phyloP scores from a whole-genome alignment of 139 green algal species.

The Asterochloris sp. region DNA sequence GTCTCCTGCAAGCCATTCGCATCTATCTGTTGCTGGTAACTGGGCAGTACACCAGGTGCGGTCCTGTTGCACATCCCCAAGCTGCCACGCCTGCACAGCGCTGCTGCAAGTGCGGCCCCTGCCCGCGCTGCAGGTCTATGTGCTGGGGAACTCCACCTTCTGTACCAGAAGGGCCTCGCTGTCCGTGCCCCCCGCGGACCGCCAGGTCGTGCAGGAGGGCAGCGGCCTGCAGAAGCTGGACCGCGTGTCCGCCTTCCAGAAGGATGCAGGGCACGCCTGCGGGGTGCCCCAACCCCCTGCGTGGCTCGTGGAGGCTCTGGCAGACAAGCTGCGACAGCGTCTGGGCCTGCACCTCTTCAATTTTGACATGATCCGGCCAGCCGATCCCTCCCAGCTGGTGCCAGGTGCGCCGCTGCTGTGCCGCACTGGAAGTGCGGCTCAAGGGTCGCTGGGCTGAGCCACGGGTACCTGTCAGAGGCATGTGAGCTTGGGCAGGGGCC shows the following conservation, averaged over 20 bases:
- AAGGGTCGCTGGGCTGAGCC: too few relatives aligned
- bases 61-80: too few relatives aligned
- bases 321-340: slow-evolving; percentile 41
- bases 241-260: slow-evolving; percentile 20
- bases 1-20: too few relatives aligned
- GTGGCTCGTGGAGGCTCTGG: slow-evolving; percentile 58
- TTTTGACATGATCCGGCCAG: slow-evolving; percentile 81
- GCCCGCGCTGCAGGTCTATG: slow-evolving; percentile 24
- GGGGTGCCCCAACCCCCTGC: slow-evolving; percentile 52
- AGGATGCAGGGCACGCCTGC: slow-evolving; percentile 33
- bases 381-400: not conserved
- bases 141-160: slow-evolving; percentile 19
- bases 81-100: too few relatives aligned
- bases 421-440: too few relatives aligned
- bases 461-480: too few relatives aligned
- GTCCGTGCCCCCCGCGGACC: not conserved
- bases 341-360: slow-evolving; percentile 82
- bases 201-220: slow-evolving; percentile 1
- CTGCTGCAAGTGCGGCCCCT: too few relatives aligned
- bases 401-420: too few relatives aligned
- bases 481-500: too few relatives aligned
- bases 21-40: too few relatives aligned
- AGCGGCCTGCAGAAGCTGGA: slow-evolving; percentile 3
- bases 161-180: slow-evolving; percentile 21
- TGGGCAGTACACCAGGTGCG: too few relatives aligned